Base-by-base conservation (phyloP, 805 yeast species). In the Candida verbasci region DNA sequence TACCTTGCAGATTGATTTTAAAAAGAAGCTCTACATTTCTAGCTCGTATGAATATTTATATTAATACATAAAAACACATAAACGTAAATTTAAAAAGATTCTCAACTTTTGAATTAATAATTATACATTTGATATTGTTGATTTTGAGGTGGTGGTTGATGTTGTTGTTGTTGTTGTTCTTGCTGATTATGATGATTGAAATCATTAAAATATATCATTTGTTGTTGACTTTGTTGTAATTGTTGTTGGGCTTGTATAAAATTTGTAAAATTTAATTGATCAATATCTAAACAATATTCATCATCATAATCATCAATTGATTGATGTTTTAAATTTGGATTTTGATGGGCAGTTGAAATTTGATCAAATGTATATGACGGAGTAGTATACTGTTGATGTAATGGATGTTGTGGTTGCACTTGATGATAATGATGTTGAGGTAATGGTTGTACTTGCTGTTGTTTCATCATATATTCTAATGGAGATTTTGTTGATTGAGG, bases 211-310 rank as follows among this genome's bases (percentile, higher is more conserved):
- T 30, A 21, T 4, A 20, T 6, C 9, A 14, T 6, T 23, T 17
- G 34, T 29, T 34, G 33, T 31, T 24, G 33, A 4, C 9, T 18
- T 25, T 33, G 10, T 35, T 29, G 10, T 18, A 25, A 30, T 28
- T 35, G 34, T 11, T 18, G 17, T 28, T 29, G 38, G 24, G 28
- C 33, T 23, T 24, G 38, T 17, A 38, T 31, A 29, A 28, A n/a
- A n/a, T n/a, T n/a, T n/a, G n/a, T n/a, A n/a, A n/a, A n/a, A n/a
- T 56, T 55, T 54, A 65, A 56, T 47, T 67, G 72, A 38, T 66
- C 72, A 10, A 60, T 49, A 43, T 66, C 72, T 37, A 66, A 58
- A 46, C 73, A 66, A 42, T 46, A 66, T 24, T 65, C 70, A 39
- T 66, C 72, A 41, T 66, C 72, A 43, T 62, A 65, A 42, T 65